Base-by-base conservation (phyloP, 345 rosid species). In the Lepidium africanum region DNA sequence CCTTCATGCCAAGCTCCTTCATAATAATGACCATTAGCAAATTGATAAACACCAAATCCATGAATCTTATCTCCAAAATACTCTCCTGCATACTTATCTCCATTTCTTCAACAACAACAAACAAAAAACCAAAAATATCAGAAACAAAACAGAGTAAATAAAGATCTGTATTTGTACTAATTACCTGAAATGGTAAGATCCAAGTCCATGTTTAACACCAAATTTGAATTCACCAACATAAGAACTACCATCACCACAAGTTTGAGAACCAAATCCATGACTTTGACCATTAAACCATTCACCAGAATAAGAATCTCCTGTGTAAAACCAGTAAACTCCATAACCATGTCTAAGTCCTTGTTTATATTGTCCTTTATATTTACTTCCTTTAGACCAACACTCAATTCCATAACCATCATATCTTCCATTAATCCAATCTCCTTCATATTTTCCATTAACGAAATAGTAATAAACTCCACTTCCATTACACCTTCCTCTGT, bases 1-100 rank as follows among this genome's bases (percentile, higher is more conserved):
- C 96, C 96, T 79, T 94, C 99, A 17, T 94, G 97, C 99, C 99
- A 94, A 9, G 96, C 90, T 3, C 99, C 99, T 77, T 94, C 96
- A 0, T 94, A 91, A 70, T 86, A 84, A 39, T 94, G 99, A 65
- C 96, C 95, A 65, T 89, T 89, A 16, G 89, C 89, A 14, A 94
- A 94, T 71, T 81, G 91, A 64, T 94, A 94, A 17, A 87, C 87
- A 36, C 97, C 97, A 13, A 94, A 91, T 1, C 99, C 99, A 47
- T 94, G 96, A 25, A 94, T 82, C 79, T 91, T 91, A 63, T 91
- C 99, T 35, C 97, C 92, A 50, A 86, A 94, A 72, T 89, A 94
- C 73, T 94, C 99, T 32, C 99, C 97, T 2, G 87, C 87, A 37
- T 91, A 94, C 73, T 80, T 81, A 79, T 94, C 99, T 47, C 99